These are phyloP conservation scores for Penicillium simplicissimum DNA, from an alignment of 495 filamentous ascomycete species.

Conservation along the genomic window DNA sequence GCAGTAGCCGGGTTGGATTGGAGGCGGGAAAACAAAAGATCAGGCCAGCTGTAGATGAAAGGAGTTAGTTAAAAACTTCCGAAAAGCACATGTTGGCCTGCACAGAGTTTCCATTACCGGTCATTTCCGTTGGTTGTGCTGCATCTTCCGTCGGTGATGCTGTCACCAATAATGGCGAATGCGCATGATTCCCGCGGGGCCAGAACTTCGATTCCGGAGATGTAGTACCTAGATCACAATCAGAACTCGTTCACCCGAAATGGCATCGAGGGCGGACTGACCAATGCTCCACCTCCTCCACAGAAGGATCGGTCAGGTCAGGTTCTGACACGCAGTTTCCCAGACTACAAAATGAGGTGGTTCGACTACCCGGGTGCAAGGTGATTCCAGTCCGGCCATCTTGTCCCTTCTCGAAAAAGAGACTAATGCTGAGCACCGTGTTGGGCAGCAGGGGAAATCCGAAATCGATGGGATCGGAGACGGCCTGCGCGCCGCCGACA, in stretches of 20 bases:
- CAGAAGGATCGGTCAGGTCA: constrained; percentile 43
- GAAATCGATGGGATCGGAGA: constrained; percentile 65
- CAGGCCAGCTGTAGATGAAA: constrained; percentile 56
- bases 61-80: too few relatives aligned
- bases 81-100: background rate
- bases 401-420: constrained; percentile 60
- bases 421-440: constrained; percentile 54
- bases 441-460: constrained; percentile 38
- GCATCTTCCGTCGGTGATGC: constrained; percentile 71
- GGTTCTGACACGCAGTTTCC: constrained; percentile 55
- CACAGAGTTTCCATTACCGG: constrained; percentile 41
- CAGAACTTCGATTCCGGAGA: constrained; percentile 62
- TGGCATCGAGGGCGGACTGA: constrained; percentile 2
- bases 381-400: constrained; percentile 52
- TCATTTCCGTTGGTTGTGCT: constrained; percentile 65
- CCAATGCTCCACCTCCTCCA: constrained; percentile 33
- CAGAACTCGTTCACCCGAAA: background rate
- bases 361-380: constrained; percentile 67
- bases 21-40: constrained; percentile 59
- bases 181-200: constrained; percentile 41
- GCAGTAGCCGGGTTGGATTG: constrained; percentile 47
- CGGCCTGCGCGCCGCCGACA: constrained; percentile 56
- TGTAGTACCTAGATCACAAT: constrained; percentile 52
- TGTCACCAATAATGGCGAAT: constrained; percentile 68
- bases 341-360: constrained; percentile 55